Base-by-base conservation (phyloP, 139 green algal species). In the Coccomyxa sp. region DNA sequence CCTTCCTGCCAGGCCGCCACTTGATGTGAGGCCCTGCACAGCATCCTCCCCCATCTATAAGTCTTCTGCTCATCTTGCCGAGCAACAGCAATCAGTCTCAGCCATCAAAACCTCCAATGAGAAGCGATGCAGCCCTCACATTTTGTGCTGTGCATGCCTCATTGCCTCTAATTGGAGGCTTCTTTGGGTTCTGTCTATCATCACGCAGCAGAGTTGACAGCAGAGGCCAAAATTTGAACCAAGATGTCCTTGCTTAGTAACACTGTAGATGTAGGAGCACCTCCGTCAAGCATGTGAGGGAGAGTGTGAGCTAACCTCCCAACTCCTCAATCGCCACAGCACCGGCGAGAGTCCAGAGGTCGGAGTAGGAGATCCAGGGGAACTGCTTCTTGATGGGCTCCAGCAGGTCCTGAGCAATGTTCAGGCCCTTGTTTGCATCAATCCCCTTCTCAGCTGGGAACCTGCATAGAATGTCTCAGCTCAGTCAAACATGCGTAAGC, bases 301-400 rank as follows among this genome's bases (percentile, higher is more conserved):
- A 14, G 31, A 44, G 14, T 44, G 34, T 18, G 31, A 27, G 18
- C 78, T 8, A 64, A 85, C 89, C 91, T 55, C 91, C 89, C 86
- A 94, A 90, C 54, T 89, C 85, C 75, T 94, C 90, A n/a, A 95
- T 83, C 34, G 94, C 94, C 34, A 95, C 89, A 0, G 72, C 87
- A 4, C 94, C 95, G 9, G 88, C 94, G 55, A 97, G 87, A 10
- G 95, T 97, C 88, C 88, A 97, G 68, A 98, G 85, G 86, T 98
- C 95, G 4, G 84, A 84, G 78, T 88, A 88, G 0, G 80, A 85
- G 79, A 93, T 90, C 85, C 89, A 91, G 36, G 88, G 86, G 82
- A 87, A 86, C 37, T 85, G 82, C 39, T 87, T 82, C 85, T 98
- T 97, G 73, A 98, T 86, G 6, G 90, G 91, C 83, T 98, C 94